A percentile compares a stretch with the other conserved stretches of the same genome.
These are phyloP conservation scores for Tillandsia fasciculata DNA, from an alignment of 176 grass and related monocot genomes.

Conservation along the genomic window DNA sequence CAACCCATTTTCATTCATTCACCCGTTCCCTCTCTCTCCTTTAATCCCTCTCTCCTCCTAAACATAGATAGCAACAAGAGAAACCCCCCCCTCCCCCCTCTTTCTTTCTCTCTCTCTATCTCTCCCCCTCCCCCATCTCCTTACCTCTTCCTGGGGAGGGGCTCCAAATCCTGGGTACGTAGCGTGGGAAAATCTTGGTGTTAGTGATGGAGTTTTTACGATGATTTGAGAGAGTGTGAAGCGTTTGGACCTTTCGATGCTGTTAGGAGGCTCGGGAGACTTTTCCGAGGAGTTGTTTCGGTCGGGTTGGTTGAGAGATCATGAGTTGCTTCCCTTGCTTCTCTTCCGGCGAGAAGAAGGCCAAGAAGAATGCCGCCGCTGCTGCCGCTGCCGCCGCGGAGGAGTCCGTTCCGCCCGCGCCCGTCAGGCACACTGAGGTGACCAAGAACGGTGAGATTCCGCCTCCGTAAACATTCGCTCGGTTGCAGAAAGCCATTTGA, in stretches of 20 bases:
- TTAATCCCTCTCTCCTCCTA: conserved; percentile 25
- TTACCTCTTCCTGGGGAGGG: neutral
- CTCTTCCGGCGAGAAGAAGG: conserved; percentile 18
- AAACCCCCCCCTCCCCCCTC: conserved; percentile 15
- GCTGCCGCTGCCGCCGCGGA: neutral
- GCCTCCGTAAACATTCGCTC: neutral
- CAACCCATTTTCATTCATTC: neutral
- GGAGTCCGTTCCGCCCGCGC: neutral
- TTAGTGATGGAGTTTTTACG: no score
- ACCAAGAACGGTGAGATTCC: neutral
- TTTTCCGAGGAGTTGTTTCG: neutral
- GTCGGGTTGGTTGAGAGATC: neutral
- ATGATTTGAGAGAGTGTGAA: no score
- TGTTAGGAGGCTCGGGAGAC: neutral
- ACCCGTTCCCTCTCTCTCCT: neutral
- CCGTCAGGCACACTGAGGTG: neutral
- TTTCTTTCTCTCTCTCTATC: conserved; percentile 4
- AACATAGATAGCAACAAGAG: no score
- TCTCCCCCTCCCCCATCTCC: no score
- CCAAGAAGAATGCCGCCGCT: conserved; percentile 6
- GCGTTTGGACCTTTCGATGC: neutral
- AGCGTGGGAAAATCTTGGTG: neutral
- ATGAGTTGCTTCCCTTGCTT: conserved; percentile 77
- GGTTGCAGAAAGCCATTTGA: no score
- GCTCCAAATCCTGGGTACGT: conserved; percentile 14